Conservation (phyloP, 108 stramenopile species). For the Nitzschia putrida region DNA sequence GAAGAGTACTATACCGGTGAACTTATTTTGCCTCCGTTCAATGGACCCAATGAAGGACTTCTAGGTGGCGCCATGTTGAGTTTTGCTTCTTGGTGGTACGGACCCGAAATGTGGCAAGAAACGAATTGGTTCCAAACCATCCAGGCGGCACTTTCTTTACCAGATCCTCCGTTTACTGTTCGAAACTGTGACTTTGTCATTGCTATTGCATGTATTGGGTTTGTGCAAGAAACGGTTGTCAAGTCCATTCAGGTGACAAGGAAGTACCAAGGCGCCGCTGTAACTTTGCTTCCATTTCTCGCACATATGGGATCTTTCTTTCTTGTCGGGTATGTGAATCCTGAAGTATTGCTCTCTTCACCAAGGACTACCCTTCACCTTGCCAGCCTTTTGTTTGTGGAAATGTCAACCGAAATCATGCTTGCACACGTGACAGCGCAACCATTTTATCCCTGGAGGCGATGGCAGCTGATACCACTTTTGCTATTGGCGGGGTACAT, state of each 20-base stretch:
- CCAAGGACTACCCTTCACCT: slow-evolving; percentile 73
- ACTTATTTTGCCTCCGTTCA: slow-evolving; percentile 77
- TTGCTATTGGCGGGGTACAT: slow-evolving; percentile 45
- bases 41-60: slow-evolving; percentile 86
- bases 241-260: slow-evolving; percentile 48
- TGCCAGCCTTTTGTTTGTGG: slow-evolving; percentile 66
- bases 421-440: slow-evolving; percentile 75
- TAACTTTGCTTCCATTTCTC: slow-evolving; percentile 50
- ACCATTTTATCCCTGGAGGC: slow-evolving; percentile 32
- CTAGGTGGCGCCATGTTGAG: slow-evolving; percentile 61
- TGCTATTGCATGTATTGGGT: slow-evolving; percentile 32
- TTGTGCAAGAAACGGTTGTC: slow-evolving; percentile 57
- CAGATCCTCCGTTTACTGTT: slow-evolving; percentile 30
- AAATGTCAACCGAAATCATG: slow-evolving; percentile 84
- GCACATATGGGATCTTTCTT: slow-evolving; percentile 40
- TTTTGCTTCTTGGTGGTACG: slow-evolving; percentile 53
- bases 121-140: slow-evolving; percentile 45
- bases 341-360: slow-evolving; percentile 39
- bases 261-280: slow-evolving; percentile 38
- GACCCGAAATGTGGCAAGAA: slow-evolving; percentile 67
- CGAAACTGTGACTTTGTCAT: slow-evolving; percentile 65
- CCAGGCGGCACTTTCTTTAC: slow-evolving; percentile 12
- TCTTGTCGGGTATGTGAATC: slow-evolving; percentile 41
- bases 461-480: slow-evolving; percentile 62
- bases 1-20: slow-evolving; percentile 86